Percentiles rank a stretch among this genome's conserved stretches.
Evolutionary conservation across 805 yeast species (phyloP).

Genomic region (Wickerhamiella alocasiicola): DNA sequence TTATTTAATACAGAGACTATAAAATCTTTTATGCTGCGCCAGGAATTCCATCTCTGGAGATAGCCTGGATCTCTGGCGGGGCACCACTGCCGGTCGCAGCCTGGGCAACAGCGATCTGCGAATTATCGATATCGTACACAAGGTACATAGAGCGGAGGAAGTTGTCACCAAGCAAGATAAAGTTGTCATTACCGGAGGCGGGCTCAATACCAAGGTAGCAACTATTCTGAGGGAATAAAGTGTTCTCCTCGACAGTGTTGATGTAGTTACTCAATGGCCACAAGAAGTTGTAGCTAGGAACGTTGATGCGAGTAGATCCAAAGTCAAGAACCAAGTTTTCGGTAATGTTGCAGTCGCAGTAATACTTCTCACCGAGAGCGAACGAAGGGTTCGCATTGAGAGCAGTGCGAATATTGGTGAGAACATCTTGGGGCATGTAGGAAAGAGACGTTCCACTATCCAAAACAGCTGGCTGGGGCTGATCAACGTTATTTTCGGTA

Average conservation of each 20-base stretch:
- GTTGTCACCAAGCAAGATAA: slow-evolving; percentile 47
- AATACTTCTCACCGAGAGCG: slow-evolving; percentile 26
- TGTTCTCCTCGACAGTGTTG: slow-evolving; percentile 21
- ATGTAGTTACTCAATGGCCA: slow-evolving; percentile 28
- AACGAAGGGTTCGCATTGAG: slow-evolving; percentile 31
- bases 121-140: slow-evolving; percentile 49
- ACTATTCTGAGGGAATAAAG: slow-evolving; percentile 28
- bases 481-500: slow-evolving; percentile 18
- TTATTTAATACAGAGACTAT: too few relatives aligned
- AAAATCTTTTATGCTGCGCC: slow-evolving; percentile 9
- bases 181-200: slow-evolving; percentile 22
- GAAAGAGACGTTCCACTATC: slow-evolving; percentile 49
- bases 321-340: slow-evolving; percentile 23
- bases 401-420: slow-evolving; percentile 26
- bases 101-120: slow-evolving; percentile 40
- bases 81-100: slow-evolving; percentile 22
- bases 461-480: slow-evolving; percentile 29
- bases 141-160: slow-evolving; percentile 47
- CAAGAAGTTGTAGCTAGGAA: slow-evolving; percentile 27
- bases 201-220: slow-evolving; percentile 28
- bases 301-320: slow-evolving; percentile 22
- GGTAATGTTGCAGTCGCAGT: slow-evolving; percentile 30
- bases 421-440: slow-evolving; percentile 33
- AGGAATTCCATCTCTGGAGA: slow-evolving; percentile 20
- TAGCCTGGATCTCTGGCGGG: slow-evolving; percentile 21